These are phyloP conservation scores for Alternaria rosae DNA, from an alignment of 2,329 filamentous ascomycete genomes.

Conservation along the genomic window DNA sequence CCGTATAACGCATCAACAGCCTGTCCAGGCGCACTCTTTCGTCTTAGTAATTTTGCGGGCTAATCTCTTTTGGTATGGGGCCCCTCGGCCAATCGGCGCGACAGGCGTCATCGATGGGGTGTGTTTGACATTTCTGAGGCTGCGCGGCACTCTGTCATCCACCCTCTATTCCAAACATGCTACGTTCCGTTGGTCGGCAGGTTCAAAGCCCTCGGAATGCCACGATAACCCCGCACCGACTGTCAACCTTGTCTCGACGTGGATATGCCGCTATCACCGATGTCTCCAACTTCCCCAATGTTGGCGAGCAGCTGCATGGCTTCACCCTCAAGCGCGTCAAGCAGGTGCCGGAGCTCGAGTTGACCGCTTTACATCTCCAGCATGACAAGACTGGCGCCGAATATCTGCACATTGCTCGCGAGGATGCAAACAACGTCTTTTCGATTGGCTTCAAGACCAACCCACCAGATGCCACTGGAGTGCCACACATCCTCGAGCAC, in stretches of 20 bases:
- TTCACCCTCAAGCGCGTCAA: constrained; percentile 91
- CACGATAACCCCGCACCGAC: constrained; percentile 14
- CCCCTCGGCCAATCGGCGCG: constrained; percentile 30
- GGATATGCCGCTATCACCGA: constrained; percentile 74
- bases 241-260: constrained; percentile 26
- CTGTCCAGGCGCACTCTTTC: constrained; percentile 16
- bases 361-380: constrained; percentile 87
- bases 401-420: constrained; percentile 91
- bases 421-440: constrained; percentile 99
- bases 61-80: constrained; percentile 18
- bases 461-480: constrained; percentile 91
- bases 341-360: constrained; percentile 90
- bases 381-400: constrained; percentile 97
- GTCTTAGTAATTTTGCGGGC: constrained; percentile 31
- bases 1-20: constrained; percentile 5
- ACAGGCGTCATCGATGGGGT: constrained; percentile 22
- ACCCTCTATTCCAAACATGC: constrained; percentile 34
- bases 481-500: constrained; percentile 97
- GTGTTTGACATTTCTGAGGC: constrained; percentile 23
- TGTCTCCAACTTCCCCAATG: constrained; percentile 75
- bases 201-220: constrained; percentile 27
- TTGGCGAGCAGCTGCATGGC: constrained; percentile 87
- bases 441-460: constrained; percentile 99
- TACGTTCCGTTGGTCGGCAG: constrained; percentile 47
- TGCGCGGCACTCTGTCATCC: constrained; percentile 4